Conservation (phyloP, 495 filamentous ascomycete genomes). For the Neurospora terricola region DNA sequence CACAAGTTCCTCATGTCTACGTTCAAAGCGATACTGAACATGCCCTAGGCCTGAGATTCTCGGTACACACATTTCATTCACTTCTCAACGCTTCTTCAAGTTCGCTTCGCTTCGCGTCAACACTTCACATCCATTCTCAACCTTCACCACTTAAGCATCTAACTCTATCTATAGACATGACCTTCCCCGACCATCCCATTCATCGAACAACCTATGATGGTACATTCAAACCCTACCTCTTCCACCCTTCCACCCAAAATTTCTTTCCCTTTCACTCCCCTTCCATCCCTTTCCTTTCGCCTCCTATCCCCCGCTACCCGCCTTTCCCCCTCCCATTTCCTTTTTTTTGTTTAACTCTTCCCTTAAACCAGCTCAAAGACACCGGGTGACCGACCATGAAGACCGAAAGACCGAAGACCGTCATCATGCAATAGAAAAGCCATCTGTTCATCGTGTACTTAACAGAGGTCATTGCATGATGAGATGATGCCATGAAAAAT, state of each 20-base stretch:
- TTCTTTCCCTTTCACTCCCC: not conserved
- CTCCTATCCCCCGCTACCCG: not conserved
- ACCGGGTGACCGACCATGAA: not conserved
- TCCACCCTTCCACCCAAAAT: not conserved
- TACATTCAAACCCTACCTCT: not conserved
- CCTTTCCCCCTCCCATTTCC: not conserved
- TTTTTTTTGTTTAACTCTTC: not conserved
- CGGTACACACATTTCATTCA: too few species aligned
- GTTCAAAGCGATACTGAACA: too few species aligned
- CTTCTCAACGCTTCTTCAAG: too few species aligned
- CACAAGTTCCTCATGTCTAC: too few species aligned
- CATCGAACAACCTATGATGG: not conserved
- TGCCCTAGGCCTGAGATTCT: too few species aligned
- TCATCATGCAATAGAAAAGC: not conserved
- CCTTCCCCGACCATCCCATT: not conserved
- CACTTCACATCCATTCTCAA: not conserved
- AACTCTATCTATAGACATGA: not conserved
- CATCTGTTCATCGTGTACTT: not conserved
- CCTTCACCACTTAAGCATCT: not conserved
- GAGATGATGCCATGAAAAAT: not conserved
- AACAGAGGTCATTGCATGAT: not conserved
- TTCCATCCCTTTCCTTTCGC: not conserved
- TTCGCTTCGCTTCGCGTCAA: not conserved
- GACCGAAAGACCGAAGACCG: not conserved
- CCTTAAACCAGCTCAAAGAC: not conserved